These are phyloP conservation scores for Podosphaera fusca DNA, from an alignment of 2,329 filamentous ascomycete species.

Conservation along the genomic window DNA sequence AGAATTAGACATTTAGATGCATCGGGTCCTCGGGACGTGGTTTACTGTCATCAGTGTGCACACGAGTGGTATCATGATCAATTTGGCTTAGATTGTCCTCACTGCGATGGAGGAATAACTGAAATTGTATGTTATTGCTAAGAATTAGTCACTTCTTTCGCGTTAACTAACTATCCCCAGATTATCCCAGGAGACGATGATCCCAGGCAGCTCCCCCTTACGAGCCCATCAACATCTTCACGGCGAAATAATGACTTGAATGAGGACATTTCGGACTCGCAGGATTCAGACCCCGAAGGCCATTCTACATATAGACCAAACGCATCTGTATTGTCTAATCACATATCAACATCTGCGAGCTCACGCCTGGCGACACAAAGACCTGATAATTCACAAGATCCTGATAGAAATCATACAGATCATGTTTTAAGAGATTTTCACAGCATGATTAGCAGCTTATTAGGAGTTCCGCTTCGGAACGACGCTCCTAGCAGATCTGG, in stretches of 20 bases:
- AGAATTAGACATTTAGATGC: constrained; percentile 24
- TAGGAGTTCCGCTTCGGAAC: constrained; percentile 15
- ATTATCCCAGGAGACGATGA: constrained; percentile 31
- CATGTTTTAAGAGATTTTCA: constrained; percentile 18
- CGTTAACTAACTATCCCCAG: constrained; percentile 19
- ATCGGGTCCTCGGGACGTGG: constrained; percentile 37
- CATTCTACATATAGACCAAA: constrained; percentile 13
- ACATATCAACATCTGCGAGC: constrained; percentile 10
- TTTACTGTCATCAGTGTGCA: constrained; percentile 66
- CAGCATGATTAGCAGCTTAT: constrained; percentile 23
- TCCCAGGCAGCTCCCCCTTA: constrained; percentile 25
- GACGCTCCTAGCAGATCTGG: constrained; percentile 14
- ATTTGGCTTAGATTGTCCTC: constrained; percentile 46
- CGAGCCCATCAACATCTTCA: constrained; percentile 4
- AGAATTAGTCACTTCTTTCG: neutral
- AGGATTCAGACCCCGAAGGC: constrained; percentile 35
- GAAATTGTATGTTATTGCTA: constrained; percentile 47
- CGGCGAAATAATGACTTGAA: constrained; percentile 10
- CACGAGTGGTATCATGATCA: constrained; percentile 62
- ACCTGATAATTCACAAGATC: neutral
- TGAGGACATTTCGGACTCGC: constrained; percentile 28
- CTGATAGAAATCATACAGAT: constrained; percentile 8
- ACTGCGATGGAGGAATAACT: constrained; percentile 55
- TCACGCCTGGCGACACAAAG: neutral
- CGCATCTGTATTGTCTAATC: constrained; percentile 11